Percentiles rank a stretch among this genome's conserved stretches.
phyloP scores from a whole-genome alignment of 1,284 basidiomycete genomes.

The Moesziomyces parantarcticus region DNA sequence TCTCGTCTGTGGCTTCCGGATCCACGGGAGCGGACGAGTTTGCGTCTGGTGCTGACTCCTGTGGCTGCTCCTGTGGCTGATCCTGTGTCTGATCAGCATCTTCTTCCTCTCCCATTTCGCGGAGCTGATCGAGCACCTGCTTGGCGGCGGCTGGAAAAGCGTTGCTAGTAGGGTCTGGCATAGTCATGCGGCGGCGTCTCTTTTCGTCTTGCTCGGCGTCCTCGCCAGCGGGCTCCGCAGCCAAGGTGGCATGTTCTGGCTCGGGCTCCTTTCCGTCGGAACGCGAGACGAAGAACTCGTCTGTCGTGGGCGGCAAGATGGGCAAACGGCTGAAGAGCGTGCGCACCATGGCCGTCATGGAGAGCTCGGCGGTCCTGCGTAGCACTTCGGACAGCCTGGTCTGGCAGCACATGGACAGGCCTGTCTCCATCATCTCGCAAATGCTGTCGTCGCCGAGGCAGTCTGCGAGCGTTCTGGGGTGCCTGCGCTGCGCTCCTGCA shows the following conservation, averaged over 20 bases:
- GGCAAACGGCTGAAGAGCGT: conserved; percentile 82
- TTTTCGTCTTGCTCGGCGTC: conserved; percentile 51
- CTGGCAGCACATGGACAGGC: conserved; percentile 95
- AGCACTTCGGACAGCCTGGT: conserved; percentile 91
- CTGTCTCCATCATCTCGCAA: conserved; percentile 98
- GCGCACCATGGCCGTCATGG: conserved; percentile 87
- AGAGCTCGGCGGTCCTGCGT: conserved; percentile 90
- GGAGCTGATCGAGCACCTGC: conserved; percentile 47
- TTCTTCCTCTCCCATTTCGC: conserved; percentile 53
- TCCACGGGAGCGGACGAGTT: neutral
- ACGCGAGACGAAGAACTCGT: conserved; percentile 58
- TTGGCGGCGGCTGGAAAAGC: conserved; percentile 61
- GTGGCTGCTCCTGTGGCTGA: conserved; percentile 6
- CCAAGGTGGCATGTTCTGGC: conserved; percentile 60
- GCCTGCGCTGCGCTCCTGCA: conserved; percentile 2
- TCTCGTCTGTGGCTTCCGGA: neutral
- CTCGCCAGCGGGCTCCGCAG: conserved; percentile 52
- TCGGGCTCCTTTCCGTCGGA: conserved; percentile 48
- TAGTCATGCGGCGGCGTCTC: conserved; percentile 63
- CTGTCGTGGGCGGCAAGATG: conserved; percentile 69
- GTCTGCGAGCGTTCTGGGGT: conserved; percentile 47
- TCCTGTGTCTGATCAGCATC: conserved; percentile 22
- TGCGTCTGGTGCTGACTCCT: conserved; percentile 4
- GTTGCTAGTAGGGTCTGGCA: conserved; percentile 67
- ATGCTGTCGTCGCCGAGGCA: conserved; percentile 82